Base-by-base conservation (phyloP, 176 grass and related monocot genomes). In the Carex pumila region DNA sequence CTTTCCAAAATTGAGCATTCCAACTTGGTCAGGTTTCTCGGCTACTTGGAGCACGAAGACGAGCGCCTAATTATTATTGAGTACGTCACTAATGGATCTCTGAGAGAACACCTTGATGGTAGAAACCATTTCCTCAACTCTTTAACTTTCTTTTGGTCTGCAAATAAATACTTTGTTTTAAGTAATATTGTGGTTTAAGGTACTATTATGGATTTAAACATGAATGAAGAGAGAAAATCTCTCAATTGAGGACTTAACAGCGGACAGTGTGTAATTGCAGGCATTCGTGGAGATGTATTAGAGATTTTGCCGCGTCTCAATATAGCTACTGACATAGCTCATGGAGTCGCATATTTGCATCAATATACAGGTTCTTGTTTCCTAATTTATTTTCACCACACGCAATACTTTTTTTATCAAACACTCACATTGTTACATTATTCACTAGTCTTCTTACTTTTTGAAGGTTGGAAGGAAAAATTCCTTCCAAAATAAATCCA, bases 31-130 rank as follows among this genome's bases (percentile, higher is more conserved):
- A 91, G 86, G 76, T 85, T 98, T 87, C 50, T 95, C 37, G 92
- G 95, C 32, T 93, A 90, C 11, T n/a, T 95, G 64, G 95, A 94
- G 29, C 79, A 90, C 18, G 85, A 90, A 41, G 88, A 88, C 81
- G 92, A 98, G 73, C 89, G 76, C 49, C 5, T 98, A 22, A 89
- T 98, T 66, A 65, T 94, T 58, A 88, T 94, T 11, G 95, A 98
- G 83, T 93, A 94, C 36, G 76, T 95, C 61, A 92, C 63, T 62
- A 94, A 98, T 77, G 92, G 95, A 85, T 93, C 86, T 83, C 89
- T 94, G 66, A 91, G 92, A 36, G 87, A 93, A 86, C 95, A 98
- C 80, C 87, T 98, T 82, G 92, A 98, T 83, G 95, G 95, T 98
- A 88, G 12, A 85, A 91, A 45, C 65, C 18, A 14, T 84, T 43